These are phyloP conservation scores for Pulveroboletus frians DNA, from an alignment of 768 basidiomycete species.

Conservation along the genomic window DNA sequence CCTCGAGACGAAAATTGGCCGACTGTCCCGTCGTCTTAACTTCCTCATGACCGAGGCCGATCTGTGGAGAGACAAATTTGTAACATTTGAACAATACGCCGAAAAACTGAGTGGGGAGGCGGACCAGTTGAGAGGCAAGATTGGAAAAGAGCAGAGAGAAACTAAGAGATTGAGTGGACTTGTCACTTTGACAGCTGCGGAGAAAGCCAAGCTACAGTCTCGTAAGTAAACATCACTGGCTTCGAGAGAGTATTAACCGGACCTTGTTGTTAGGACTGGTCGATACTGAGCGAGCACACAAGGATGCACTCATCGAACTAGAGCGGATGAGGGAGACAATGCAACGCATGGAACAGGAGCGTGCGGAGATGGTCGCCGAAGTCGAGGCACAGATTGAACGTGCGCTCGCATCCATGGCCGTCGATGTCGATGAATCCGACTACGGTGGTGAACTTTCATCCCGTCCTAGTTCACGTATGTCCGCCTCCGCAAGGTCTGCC, in stretches of 20 bases:
- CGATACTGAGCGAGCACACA: constrained; percentile 79
- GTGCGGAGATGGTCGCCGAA: constrained; percentile 87
- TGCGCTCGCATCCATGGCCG: constrained; percentile 79
- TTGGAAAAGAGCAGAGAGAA: constrained; percentile 88
- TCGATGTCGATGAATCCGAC: constrained; percentile 70
- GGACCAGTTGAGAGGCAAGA: constrained; percentile 76
- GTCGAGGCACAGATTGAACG: constrained; percentile 89
- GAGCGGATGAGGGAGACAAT: constrained; percentile 78
- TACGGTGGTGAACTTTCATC: constrained; percentile 54
- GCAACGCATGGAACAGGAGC: constrained; percentile 84
- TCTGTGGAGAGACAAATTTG: constrained; percentile 90
- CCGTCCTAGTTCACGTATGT: constrained; percentile 62
- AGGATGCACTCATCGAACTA: constrained; percentile 75
- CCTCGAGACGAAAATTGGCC: constrained; percentile 89
- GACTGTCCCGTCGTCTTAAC: constrained; percentile 77
- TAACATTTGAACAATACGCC: constrained; percentile 90
- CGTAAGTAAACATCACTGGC: constrained; percentile 45
- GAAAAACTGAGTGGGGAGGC: constrained; percentile 87
- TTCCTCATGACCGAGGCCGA: constrained; percentile 90
- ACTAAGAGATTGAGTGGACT: constrained; percentile 79
- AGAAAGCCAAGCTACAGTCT: constrained; percentile 71
- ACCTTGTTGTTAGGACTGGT: constrained; percentile 52
- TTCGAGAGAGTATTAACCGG: constrained; percentile 1
- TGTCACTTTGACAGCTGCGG: constrained; percentile 69
- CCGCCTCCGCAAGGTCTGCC: constrained; percentile 43